Percentiles rank a stretch among this genome's conserved stretches.
phyloP scores from a whole-genome alignment of 768 basidiomycete genomes.

The Boletus sensibilis region DNA sequence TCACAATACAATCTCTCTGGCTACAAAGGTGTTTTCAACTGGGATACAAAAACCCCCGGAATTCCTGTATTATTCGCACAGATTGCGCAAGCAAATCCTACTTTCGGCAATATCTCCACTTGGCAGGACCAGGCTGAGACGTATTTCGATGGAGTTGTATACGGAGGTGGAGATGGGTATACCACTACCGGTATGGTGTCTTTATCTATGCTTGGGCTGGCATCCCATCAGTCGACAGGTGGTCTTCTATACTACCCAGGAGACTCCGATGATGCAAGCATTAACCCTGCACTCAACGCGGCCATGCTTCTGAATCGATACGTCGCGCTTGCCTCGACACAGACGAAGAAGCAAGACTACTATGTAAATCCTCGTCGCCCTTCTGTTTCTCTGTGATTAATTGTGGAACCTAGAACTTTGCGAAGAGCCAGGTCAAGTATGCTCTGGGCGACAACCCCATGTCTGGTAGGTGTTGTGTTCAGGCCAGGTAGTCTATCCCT shows the following conservation, averaged over 20 bases:
- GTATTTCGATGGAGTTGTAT: slow-evolving; percentile 73
- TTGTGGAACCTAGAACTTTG: slow-evolving; percentile 52
- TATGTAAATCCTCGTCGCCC: slow-evolving; percentile 39
- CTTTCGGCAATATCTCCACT: slow-evolving; percentile 53
- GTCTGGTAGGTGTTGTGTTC: slow-evolving; percentile 51
- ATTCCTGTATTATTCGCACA: slow-evolving; percentile 75
- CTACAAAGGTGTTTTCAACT: slow-evolving; percentile 71
- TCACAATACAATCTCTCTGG: slow-evolving; percentile 51
- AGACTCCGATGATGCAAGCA: slow-evolving; percentile 74
- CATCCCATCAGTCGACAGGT: slow-evolving; percentile 41
- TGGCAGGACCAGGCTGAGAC: slow-evolving; percentile 73
- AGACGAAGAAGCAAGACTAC: slow-evolving; percentile 58
- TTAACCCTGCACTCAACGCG: slow-evolving; percentile 85
- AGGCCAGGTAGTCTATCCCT: neutral
- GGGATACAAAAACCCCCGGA: slow-evolving; percentile 84
- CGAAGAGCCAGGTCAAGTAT: slow-evolving; percentile 77
- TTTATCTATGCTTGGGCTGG: neutral
- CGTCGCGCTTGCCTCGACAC: slow-evolving; percentile 66
- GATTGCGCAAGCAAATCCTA: slow-evolving; percentile 56
- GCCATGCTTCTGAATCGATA: slow-evolving; percentile 83
- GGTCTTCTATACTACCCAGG: slow-evolving; percentile 81
- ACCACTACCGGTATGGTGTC: slow-evolving; percentile 57
- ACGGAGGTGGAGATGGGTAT: slow-evolving; percentile 50
- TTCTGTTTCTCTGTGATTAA: slow-evolving; percentile 5
- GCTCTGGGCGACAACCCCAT: slow-evolving; percentile 87